phyloP scores from a whole-genome alignment of 1,284 basidiomycete species.

The Ganoderma multipileum region DNA sequence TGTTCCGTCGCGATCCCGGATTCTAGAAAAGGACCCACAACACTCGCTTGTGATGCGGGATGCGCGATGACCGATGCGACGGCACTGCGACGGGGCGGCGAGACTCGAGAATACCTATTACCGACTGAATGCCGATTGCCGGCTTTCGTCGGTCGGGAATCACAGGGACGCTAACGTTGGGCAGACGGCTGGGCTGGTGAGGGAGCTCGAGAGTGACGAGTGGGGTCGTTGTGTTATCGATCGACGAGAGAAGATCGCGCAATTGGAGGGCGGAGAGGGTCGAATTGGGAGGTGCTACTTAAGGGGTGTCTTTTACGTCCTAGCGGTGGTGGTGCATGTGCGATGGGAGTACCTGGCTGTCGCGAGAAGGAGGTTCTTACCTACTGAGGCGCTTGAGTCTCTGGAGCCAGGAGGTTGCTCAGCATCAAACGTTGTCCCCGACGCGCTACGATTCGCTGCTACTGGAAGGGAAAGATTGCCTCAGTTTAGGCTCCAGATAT shows the following conservation, averaged over 20 bases:
- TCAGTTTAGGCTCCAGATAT: not conserved
- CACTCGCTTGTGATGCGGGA: not conserved
- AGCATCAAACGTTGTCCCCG: not conserved
- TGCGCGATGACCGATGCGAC: not conserved
- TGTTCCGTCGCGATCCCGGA: not conserved
- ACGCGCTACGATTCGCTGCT: not conserved
- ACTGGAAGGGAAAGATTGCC: not conserved
- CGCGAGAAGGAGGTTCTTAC: too few species aligned
- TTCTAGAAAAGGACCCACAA: conserved; percentile 6
- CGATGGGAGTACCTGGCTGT: too few species aligned
- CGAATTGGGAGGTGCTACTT: not conserved
- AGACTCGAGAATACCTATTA: not conserved
- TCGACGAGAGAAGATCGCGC: too few species aligned
- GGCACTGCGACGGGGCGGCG: not conserved
- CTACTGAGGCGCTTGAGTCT: too few species aligned
- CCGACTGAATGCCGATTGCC: not conserved
- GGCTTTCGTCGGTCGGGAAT: not conserved
- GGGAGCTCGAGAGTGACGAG: not conserved
- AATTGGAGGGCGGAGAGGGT: not conserved
- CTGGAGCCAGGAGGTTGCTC: not conserved
- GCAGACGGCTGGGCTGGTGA: too few species aligned
- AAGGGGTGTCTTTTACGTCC: too few species aligned
- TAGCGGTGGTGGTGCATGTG: too few species aligned
- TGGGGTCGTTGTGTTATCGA: not conserved
- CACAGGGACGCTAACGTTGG: not conserved